Evolutionary conservation across 345 rosid species (phyloP).

Genomic region (Arabidopsis thaliana): TAIR10.1 NC_003071.7:14481001-14481500

Average conservation of each 20-base stretch:
- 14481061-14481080: neutral
- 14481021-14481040: neutral
- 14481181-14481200: slow-evolving; percentile 1
- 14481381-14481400: too few relatives aligned
- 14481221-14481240: neutral
- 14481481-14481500: too few relatives aligned
- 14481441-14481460: too few relatives aligned
- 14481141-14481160: neutral
- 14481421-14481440: too few relatives aligned
- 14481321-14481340: neutral
- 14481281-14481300: neutral
- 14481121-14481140: neutral
- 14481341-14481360: too few relatives aligned
- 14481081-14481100: neutral
- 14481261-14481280: neutral
- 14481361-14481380: too few relatives aligned
- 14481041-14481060: neutral
- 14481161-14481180: neutral
- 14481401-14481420: too few relatives aligned
- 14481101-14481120: neutral
- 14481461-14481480: too few relatives aligned
- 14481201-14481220: neutral
- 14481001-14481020: too few relatives aligned
- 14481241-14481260: neutral
- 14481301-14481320: neutral